phyloP scores from a whole-genome alignment of 257 asterid genomes.

The Nicotiana knightiana region DNA sequence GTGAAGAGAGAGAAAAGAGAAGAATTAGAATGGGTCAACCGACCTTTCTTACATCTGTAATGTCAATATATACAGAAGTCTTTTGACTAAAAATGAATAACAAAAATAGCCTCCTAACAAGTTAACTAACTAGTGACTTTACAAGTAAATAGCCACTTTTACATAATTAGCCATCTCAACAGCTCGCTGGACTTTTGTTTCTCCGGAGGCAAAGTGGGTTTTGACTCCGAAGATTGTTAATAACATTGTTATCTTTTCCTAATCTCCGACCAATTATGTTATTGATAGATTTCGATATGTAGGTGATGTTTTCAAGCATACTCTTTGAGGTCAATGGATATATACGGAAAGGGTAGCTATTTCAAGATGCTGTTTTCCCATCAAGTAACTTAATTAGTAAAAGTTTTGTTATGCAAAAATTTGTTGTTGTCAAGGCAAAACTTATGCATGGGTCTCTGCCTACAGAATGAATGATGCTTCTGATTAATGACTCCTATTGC shows the following conservation, averaged over 20 bases:
- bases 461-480: neutral
- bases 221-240: neutral
- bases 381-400: neutral
- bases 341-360: neutral
- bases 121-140: too few species aligned
- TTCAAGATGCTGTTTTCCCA: neutral
- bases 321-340: neutral
- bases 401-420: neutral
- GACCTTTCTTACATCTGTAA: too few species aligned
- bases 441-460: neutral
- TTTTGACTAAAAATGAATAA: too few species aligned
- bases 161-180: too few species aligned
- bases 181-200: too few species aligned
- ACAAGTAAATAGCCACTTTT: too few species aligned
- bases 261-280: neutral
- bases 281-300: neutral
- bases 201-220: neutral
- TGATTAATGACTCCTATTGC: neutral
- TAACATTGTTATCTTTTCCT: neutral
- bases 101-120: too few species aligned
- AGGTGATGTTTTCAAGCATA: neutral
- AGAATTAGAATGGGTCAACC: too few species aligned
- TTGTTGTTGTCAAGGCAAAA: neutral
- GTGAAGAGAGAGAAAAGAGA: too few species aligned
- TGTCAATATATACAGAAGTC: too few species aligned